Evolutionary conservation across 305 asterid genomes (phyloP), one percentile per base, ranked within the genome.

Genomic region (Plantago coronopus): DNA sequence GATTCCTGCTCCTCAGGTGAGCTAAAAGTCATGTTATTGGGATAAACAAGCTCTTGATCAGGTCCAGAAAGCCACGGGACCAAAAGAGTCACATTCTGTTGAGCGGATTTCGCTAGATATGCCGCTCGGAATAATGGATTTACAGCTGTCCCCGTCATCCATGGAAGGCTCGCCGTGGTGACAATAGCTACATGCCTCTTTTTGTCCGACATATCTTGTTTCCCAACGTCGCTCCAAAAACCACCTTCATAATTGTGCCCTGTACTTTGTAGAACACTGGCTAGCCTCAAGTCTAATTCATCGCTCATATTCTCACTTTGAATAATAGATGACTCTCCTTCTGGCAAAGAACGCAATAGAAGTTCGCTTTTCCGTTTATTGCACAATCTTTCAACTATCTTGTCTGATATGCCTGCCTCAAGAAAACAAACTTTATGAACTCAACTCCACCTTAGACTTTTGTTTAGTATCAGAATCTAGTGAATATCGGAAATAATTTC

Each of bases 71-170:
- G 96, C 99, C 99, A 93, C 46, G 99, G 99, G 79, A 93, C 93
- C 84, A 93, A 77, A 37, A 93, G 85, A 0, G 96, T 89, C 66
- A 93, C 99, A 72, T 87, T 80, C 76, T 89, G 99, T 69, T 89
- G 63, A 37, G 80, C 86, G 57, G 90, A 77, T 67, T 89, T 82
- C 43, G 99, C 95, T 69, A 94, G 73, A 79, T 83, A 94, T 16
- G 99, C 99, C 8, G 99, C 99, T 56, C 99, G 88, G 73, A 89
- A 94, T 70, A 94, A 82, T 25, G 99, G 99, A 70, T 94, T 94
- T 59, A 94, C 95, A 70, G 99, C 95, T 53, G 99, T 94, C 68
- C 97, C 99, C 0, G 99, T 94, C 97, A 94, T 89, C 99, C 99
- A 94, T 67, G 99, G 99, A 72, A 94, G 99, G 78, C 99, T 94